Evolutionary conservation across 2,329 filamentous ascomycete genomes (phyloP).

Genomic region (Leptographium procerum): DNA sequence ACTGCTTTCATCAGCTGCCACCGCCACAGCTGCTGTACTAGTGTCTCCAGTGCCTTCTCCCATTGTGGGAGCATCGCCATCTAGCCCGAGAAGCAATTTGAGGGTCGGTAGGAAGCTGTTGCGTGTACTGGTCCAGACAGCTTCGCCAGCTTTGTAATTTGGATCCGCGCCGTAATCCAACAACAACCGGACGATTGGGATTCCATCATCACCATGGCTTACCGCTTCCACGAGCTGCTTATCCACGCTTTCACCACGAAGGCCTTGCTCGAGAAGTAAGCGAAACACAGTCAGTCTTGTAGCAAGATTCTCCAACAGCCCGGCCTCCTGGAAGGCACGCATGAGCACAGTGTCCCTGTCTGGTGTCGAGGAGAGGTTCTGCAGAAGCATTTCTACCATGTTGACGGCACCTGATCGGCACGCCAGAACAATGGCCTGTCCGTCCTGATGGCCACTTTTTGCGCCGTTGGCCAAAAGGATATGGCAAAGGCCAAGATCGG

Average conservation of each 20-base stretch:
- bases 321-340: slow-evolving; percentile 43
- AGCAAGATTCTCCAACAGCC: slow-evolving; percentile 37
- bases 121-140: slow-evolving; percentile 41
- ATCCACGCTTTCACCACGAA: slow-evolving; percentile 39
- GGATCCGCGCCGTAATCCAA: slow-evolving; percentile 41
- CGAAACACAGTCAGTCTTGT: slow-evolving; percentile 38
- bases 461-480: slow-evolving; percentile 41
- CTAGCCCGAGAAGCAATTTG: slow-evolving; percentile 38
- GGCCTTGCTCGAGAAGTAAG: slow-evolving; percentile 36
- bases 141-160: slow-evolving; percentile 43
- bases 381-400: slow-evolving; percentile 38
- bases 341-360: slow-evolving; percentile 31
- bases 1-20: background rate
- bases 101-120: slow-evolving; percentile 39
- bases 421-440: slow-evolving; percentile 43
- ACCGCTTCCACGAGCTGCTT: slow-evolving; percentile 41
- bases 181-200: slow-evolving; percentile 37
- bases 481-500: slow-evolving; percentile 38
- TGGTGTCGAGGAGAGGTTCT: slow-evolving; percentile 22
- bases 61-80: background rate
- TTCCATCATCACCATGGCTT: slow-evolving; percentile 36
- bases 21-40: no score
- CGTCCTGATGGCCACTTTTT: slow-evolving; percentile 36
- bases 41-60: slow-evolving; percentile 7
- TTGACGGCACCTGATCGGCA: slow-evolving; percentile 38